Conservation (phyloP, 1,284 basidiomycete species). For the Trichosporon ovoides region DNA sequence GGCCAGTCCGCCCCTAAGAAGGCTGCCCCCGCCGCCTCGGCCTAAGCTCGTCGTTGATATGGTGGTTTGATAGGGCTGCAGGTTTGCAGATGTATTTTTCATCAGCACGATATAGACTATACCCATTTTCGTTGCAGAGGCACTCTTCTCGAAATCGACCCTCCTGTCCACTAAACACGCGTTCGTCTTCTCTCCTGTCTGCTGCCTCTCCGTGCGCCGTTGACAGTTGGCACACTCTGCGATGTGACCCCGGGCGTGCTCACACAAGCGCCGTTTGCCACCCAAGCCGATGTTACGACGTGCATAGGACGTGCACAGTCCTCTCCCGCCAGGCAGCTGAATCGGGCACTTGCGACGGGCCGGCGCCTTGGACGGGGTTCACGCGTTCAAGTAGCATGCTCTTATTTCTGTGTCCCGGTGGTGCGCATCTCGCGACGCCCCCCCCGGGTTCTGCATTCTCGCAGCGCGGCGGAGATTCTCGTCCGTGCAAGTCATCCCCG, state of each 20-base stretch:
- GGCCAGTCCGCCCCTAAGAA: constrained; percentile 59
- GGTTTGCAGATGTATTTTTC: constrained; percentile 7
- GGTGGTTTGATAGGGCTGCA: constrained; percentile 4
- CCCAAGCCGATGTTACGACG: too few species aligned
- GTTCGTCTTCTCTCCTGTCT: background rate
- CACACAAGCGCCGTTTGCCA: background rate
- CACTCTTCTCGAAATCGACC: background rate
- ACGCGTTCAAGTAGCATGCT: too few species aligned
- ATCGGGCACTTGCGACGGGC: too few species aligned
- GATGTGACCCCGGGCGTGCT: background rate
- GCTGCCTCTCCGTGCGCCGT: background rate
- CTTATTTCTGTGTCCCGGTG: too few species aligned
- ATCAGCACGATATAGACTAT: constrained; percentile 4
- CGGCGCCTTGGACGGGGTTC: too few species aligned
- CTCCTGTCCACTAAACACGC: background rate
- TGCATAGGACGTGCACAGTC: too few species aligned
- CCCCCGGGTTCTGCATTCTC: too few species aligned
- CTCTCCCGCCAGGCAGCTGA: too few species aligned
- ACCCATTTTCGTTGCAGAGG: background rate
- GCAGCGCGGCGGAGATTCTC: too few species aligned
- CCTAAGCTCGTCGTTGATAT: constrained; percentile 6
- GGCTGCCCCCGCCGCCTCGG: constrained; percentile 44
- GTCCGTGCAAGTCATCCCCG: too few species aligned
- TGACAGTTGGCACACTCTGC: background rate
- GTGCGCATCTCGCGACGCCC: too few species aligned